These are phyloP conservation scores for Ochetophila trinervis DNA, from an alignment of 306 rosid species.

Conservation along the genomic window DNA sequence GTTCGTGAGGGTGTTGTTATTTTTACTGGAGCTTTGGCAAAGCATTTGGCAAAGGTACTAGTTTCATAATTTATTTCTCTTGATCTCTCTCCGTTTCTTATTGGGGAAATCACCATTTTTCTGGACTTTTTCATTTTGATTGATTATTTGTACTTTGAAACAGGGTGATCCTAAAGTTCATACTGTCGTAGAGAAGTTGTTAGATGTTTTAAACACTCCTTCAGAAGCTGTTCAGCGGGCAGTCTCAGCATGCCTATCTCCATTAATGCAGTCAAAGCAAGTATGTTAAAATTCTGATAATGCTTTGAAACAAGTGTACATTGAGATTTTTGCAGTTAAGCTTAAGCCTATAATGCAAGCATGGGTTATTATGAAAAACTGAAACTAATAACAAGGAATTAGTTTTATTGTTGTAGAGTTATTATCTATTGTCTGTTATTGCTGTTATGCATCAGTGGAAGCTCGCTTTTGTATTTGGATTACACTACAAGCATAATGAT, in stretches of 20 bases:
- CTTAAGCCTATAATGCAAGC: neutral
- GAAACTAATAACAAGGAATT: too few species aligned
- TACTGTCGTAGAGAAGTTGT: constrained; percentile 83
- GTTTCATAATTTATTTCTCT: constrained; percentile 4
- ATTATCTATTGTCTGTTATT: too few species aligned
- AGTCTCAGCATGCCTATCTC: constrained; percentile 85
- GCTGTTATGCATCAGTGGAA: too few species aligned
- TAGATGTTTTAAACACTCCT: constrained; percentile 94
- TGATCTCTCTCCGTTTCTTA: neutral
- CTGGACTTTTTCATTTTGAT: neutral
- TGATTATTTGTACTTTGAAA: constrained; percentile 22
- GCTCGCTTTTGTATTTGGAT: too few species aligned
- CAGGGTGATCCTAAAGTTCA: constrained; percentile 97
- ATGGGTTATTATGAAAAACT: too few species aligned
- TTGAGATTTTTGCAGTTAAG: constrained; percentile 15
- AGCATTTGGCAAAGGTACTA: constrained; percentile 83
- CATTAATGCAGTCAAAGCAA: constrained; percentile 89
- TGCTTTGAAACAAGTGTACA: constrained; percentile 12
- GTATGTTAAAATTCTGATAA: constrained; percentile 31
- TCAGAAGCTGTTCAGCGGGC: constrained; percentile 99
- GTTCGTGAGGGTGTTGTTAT: constrained; percentile 99
- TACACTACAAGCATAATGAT: too few species aligned
- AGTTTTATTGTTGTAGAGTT: too few species aligned
- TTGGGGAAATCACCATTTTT: neutral
- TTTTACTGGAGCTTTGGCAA: constrained; percentile 94